Evolutionary conservation across 2,329 filamentous ascomycete genomes (phyloP).

Genomic region (Chalaropsis ovoidea): DNA sequence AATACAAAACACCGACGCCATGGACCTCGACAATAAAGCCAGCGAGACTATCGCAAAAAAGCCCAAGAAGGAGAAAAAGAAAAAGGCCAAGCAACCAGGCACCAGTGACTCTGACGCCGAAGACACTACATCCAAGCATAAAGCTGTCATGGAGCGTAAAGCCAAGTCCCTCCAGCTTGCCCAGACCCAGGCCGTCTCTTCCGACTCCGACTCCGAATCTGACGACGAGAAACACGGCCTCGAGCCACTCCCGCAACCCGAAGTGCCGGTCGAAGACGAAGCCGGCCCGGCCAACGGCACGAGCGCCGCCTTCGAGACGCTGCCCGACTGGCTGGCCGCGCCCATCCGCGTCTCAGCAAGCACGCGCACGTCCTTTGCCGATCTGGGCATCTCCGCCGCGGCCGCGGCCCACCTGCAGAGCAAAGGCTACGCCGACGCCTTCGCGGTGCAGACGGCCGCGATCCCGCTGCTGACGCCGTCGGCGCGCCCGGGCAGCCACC

Average conservation of each 20-base stretch:
- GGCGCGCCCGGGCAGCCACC: constrained; percentile 40
- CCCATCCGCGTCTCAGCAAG: constrained; percentile 59
- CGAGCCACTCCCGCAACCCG: constrained; percentile 71
- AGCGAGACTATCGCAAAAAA: constrained; percentile 26
- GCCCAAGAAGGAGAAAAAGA: constrained; percentile 27
- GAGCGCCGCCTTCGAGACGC: constrained; percentile 54
- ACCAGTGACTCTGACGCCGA: constrained; percentile 15
- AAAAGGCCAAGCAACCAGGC: constrained; percentile 31
- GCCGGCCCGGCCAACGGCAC: constrained; percentile 49
- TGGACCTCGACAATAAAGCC: constrained; percentile 14
- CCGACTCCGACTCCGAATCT: constrained; percentile 28
- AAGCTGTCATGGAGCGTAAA: constrained; percentile 29
- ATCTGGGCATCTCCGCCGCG: constrained; percentile 52
- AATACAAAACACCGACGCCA: constrained; percentile 9
- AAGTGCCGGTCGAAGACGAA: constrained; percentile 46
- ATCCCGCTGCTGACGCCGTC: constrained; percentile 68
- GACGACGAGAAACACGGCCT: constrained; percentile 55
- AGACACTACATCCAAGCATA: constrained; percentile 25
- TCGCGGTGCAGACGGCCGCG: constrained; percentile 42
- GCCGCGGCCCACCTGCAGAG: constrained; percentile 52
- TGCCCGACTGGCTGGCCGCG: constrained; percentile 70
- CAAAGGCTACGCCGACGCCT: constrained; percentile 41
- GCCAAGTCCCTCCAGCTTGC: constrained; percentile 31
- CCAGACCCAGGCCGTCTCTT: constrained; percentile 32
- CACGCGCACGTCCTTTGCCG: constrained; percentile 49